These are phyloP conservation scores for Choiromyces venosus DNA, from an alignment of 495 filamentous ascomycete species.

Conservation along the genomic window DNA sequence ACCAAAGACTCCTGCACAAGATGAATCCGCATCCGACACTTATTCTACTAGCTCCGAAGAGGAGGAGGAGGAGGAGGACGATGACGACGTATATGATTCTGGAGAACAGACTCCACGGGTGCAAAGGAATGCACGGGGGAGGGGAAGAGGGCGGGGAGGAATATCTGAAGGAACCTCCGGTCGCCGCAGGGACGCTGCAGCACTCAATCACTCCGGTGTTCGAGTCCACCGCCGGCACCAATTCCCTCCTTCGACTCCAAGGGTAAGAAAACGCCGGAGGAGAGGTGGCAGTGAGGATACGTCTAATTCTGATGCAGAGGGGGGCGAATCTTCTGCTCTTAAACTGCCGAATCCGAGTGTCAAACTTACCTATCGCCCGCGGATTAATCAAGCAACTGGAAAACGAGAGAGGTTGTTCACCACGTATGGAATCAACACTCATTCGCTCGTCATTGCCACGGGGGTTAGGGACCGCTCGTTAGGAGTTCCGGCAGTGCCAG, in stretches of 20 bases:
- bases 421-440: slow-evolving; percentile 29
- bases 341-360: slow-evolving; percentile 32
- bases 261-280: slow-evolving; percentile 9
- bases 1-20: not conserved
- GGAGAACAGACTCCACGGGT: not conserved
- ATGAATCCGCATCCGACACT: not conserved
- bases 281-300: slow-evolving; percentile 10
- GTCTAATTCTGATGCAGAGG: slow-evolving; percentile 10
- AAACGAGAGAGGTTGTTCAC: slow-evolving; percentile 38
- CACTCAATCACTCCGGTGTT: slow-evolving; percentile 3
- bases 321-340: slow-evolving; percentile 3
- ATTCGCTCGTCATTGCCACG: slow-evolving; percentile 29
- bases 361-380: slow-evolving; percentile 39
- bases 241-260: slow-evolving; percentile 8
- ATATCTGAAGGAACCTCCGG: not conserved
- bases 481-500: slow-evolving; percentile 33
- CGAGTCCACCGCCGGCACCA: slow-evolving; percentile 29
- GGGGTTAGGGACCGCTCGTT: slow-evolving; percentile 34
- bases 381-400: slow-evolving; percentile 37
- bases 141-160: not conserved
- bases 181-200: not conserved
- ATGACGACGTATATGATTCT: slow-evolving; percentile 2
- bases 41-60: not conserved
- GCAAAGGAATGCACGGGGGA: not conserved
- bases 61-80: slow-evolving; percentile 14